A percentile compares a stretch with the other conserved stretches of the same genome.
Evolutionary conservation across 345 rosid species (phyloP).

Genomic region (Eucalyptus polyanthemos): DNA sequence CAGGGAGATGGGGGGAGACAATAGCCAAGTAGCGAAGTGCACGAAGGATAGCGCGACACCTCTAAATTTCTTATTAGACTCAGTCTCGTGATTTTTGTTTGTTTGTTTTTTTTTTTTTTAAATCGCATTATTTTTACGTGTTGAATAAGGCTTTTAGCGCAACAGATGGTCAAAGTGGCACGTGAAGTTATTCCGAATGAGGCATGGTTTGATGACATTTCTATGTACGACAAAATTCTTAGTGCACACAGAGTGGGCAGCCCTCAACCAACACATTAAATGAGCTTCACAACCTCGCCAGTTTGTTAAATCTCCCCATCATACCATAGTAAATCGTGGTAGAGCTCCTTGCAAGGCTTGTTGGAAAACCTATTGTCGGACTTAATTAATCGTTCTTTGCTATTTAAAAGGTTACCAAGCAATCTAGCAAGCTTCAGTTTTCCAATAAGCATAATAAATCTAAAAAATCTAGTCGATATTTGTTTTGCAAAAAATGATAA

Average conservation of each 20-base stretch:
- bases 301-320: background rate
- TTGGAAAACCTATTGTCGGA: too few relatives aligned
- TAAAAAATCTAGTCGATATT: background rate
- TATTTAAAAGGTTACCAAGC: too few relatives aligned
- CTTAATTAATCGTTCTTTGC: too few relatives aligned
- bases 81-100: background rate
- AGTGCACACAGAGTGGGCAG: background rate
- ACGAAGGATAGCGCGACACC: background rate
- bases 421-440: too few relatives aligned
- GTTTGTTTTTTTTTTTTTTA: background rate
- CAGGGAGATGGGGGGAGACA: background rate
- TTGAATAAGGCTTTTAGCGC: background rate
- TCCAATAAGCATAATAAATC: background rate
- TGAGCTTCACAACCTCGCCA: background rate
- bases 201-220: background rate
- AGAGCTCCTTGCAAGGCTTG: too few relatives aligned
- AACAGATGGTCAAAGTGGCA: background rate
- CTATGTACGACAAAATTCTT: background rate
- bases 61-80: background rate
- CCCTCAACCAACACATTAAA: background rate
- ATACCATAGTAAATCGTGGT: background rate
- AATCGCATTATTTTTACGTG: fast-evolving
- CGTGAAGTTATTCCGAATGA: fast-evolving
- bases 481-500: background rate
- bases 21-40: background rate